These are phyloP conservation scores for Talaromyces sp. DNA, from an alignment of 2,329 filamentous ascomycete genomes.

Conservation along the genomic window DNA sequence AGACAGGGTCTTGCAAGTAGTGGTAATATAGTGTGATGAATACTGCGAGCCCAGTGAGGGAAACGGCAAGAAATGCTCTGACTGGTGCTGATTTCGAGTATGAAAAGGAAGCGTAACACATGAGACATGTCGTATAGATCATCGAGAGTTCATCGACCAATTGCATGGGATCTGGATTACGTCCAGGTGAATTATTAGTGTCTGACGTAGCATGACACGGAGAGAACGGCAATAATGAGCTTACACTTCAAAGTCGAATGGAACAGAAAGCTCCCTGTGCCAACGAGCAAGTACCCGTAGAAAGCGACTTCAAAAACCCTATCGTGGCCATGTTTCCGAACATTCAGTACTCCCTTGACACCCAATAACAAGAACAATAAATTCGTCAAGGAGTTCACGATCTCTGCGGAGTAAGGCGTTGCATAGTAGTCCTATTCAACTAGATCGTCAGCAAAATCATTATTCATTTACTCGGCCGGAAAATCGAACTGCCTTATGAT, in stretches of 20 bases:
- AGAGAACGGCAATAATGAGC: constrained; percentile 18
- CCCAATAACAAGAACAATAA: constrained; percentile 75
- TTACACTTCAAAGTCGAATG: constrained; percentile 60
- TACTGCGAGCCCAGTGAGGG: constrained; percentile 51
- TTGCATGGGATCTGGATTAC: constrained; percentile 59
- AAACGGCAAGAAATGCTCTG: constrained; percentile 52
- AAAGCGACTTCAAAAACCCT: constrained; percentile 67
- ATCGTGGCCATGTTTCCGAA: constrained; percentile 66
- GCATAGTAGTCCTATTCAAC: constrained; percentile 63
- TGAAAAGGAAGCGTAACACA: constrained; percentile 69
- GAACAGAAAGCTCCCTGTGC: constrained; percentile 58
- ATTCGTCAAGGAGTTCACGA: constrained; percentile 79
- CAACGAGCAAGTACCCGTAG: constrained; percentile 57
- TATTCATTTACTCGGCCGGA: background rate
- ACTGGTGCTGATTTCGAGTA: constrained; percentile 55
- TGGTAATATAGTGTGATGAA: constrained; percentile 79
- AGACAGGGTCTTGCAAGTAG: constrained; percentile 72
- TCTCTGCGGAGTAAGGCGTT: constrained; percentile 69
- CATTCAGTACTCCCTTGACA: constrained; percentile 67
- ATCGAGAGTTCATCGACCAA: constrained; percentile 65
- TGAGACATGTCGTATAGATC: constrained; percentile 67
- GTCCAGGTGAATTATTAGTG: background rate
- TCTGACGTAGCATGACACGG: background rate
- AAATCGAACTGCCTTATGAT: background rate
- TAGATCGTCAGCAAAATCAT: background rate